Evolutionary conservation across 1,284 basidiomycete genomes (phyloP).

Genomic region (Kalmanozyma brasiliensis): DNA sequence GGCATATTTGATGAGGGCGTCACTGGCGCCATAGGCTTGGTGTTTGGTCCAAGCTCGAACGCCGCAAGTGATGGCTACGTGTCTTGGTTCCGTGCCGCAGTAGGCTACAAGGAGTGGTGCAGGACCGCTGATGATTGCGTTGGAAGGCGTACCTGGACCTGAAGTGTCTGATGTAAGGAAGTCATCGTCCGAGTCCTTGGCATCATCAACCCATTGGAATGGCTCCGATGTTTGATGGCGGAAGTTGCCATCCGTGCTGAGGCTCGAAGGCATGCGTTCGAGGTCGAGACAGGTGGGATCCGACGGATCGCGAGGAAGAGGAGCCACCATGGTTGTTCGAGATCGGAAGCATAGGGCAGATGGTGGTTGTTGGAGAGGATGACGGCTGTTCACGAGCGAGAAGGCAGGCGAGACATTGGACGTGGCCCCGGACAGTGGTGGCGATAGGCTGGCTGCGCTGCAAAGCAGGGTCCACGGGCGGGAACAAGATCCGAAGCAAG

Average conservation of each 20-base stretch:
- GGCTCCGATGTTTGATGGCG: slow-evolving; percentile 25
- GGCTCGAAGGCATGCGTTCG: slow-evolving; percentile 23
- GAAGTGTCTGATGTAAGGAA: slow-evolving; percentile 26
- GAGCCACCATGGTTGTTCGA: slow-evolving; percentile 5
- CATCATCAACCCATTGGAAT: slow-evolving; percentile 36
- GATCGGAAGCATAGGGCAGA: not conserved
- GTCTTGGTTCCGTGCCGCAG: slow-evolving; percentile 26
- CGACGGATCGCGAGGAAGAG: not conserved
- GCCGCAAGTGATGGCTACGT: slow-evolving; percentile 37
- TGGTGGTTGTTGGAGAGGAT: not conserved
- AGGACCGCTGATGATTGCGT: slow-evolving; percentile 13
- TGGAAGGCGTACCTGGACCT: slow-evolving; percentile 16
- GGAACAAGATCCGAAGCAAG: not conserved
- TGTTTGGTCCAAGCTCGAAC: slow-evolving; percentile 46
- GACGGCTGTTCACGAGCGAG: not conserved
- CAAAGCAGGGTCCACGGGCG: slow-evolving; percentile 1
- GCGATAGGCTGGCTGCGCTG: not conserved
- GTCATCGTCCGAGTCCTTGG: slow-evolving; percentile 17
- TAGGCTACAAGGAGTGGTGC: slow-evolving; percentile 29
- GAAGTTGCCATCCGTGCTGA: slow-evolving; percentile 31
- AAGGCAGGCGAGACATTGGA: not conserved
- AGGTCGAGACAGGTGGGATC: slow-evolving; percentile 23
- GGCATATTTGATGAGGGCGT: slow-evolving; percentile 53
- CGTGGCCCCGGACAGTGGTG: too few species aligned
- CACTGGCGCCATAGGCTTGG: slow-evolving; percentile 47